These are phyloP conservation scores for Mallotus nudiflorus DNA, from an alignment of 345 rosid species.

Conservation along the genomic window DNA sequence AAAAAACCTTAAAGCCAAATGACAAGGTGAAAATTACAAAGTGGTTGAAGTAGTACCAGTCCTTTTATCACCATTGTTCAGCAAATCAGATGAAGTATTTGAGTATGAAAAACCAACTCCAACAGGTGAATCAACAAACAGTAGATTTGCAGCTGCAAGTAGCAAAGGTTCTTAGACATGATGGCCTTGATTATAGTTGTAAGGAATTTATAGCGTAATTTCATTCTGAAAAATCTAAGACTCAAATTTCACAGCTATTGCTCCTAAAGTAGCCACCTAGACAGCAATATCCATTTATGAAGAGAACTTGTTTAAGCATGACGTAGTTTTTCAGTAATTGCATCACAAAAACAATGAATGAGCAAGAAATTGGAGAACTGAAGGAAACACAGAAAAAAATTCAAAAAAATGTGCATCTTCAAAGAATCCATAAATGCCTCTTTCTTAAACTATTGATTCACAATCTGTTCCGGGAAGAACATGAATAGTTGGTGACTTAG, in stretches of 20 bases:
- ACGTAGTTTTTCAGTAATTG: background rate
- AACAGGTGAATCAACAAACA: conserved; percentile 89
- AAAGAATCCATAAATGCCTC: background rate
- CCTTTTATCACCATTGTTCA: conserved; percentile 43
- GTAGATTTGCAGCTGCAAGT: conserved; percentile 73
- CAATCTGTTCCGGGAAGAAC: background rate
- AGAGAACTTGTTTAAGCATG: background rate
- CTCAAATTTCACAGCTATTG: background rate
- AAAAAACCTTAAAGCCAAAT: background rate
- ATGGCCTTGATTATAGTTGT: background rate
- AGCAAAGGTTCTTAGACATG: conserved; percentile 10
- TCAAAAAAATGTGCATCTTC: background rate
- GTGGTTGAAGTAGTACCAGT: conserved; percentile 51
- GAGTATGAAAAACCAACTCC: conserved; percentile 95
- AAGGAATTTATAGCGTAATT: background rate
- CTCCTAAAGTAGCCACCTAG: background rate
- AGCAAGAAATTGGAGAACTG: background rate
- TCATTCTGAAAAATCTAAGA: conserved; percentile 1
- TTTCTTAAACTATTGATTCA: background rate
- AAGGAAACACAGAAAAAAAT: background rate
- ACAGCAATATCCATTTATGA: background rate
- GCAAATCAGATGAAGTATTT: conserved; percentile 63
- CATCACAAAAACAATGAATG: no score
- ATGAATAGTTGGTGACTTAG: no score
- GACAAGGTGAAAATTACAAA: conserved; percentile 6